Evolutionary conservation across 2,329 filamentous ascomycete genomes (phyloP).

Genomic region (Zymoseptoria tritici): DNA sequence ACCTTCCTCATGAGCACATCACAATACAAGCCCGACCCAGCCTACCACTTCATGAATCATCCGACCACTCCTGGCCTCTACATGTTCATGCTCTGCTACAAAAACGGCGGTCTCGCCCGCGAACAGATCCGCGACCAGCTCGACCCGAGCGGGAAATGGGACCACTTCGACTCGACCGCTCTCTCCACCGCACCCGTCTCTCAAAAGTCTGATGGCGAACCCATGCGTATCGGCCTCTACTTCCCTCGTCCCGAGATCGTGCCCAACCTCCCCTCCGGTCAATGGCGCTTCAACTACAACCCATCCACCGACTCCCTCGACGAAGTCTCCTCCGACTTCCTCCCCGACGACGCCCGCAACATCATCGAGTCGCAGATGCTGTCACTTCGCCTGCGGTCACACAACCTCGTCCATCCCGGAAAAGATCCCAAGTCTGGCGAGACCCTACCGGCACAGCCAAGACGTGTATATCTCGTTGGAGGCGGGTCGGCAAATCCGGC

Average conservation of each 20-base stretch:
- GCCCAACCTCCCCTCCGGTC: slow-evolving; percentile 77
- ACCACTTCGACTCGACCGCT: slow-evolving; percentile 68
- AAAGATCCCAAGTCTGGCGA: slow-evolving; percentile 37
- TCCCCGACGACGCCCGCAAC: slow-evolving; percentile 61
- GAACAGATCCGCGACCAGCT: slow-evolving; percentile 82
- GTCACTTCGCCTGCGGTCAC: slow-evolving; percentile 78
- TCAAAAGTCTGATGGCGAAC: slow-evolving; percentile 41
- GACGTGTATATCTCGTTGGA: slow-evolving; percentile 87
- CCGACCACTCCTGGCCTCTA: slow-evolving; percentile 83
- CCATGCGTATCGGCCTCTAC: slow-evolving; percentile 83
- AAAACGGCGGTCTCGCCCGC: slow-evolving; percentile 89
- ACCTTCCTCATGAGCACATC: slow-evolving; percentile 97
- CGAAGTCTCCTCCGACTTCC: slow-evolving; percentile 37
- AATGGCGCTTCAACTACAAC: slow-evolving; percentile 70
- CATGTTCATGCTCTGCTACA: slow-evolving; percentile 99
- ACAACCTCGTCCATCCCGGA: slow-evolving; percentile 55
- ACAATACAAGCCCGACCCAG: slow-evolving; percentile 79
- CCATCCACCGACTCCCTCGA: slow-evolving; percentile 41
- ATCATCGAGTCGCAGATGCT: slow-evolving; percentile 96
- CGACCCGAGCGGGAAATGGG: slow-evolving; percentile 55
- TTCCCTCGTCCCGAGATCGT: slow-evolving; percentile 95
- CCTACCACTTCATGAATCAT: slow-evolving; percentile 98
- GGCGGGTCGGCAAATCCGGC: slow-evolving; percentile 85
- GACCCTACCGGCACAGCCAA: slow-evolving; percentile 69
- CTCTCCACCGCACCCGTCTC: slow-evolving; percentile 63